Evolutionary conservation across 345 rosid genomes (phyloP), one percentile per base, ranked within the genome.

Genomic region (Gossypium rotundifolium): DNA sequence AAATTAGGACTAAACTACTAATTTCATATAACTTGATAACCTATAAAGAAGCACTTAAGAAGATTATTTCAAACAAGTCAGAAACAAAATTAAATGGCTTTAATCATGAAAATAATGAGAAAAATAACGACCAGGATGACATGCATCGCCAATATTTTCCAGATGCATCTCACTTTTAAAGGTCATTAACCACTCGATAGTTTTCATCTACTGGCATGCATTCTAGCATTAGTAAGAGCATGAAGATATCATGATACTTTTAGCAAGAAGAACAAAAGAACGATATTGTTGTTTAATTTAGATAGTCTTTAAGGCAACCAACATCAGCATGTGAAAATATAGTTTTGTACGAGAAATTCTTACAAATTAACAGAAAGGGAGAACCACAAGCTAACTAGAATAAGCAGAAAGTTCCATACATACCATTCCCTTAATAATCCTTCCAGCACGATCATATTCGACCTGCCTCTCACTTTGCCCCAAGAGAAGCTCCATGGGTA

Each of bases 381-480:
- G 17, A 68, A 68, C 8, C 25, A 51, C 40, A 29, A 52, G 4
- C 14, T 10, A 70, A 70, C 46, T 52, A 52, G 17, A 69, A 29
- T 51, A 70, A 27, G 23, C 8, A 27, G 73, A 70, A 70, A 17
- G 49, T 38, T 38, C 18, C 63, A 33, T 9, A 46, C 62, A 9
- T 81, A 87, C 91, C 91, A 83, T 90, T 57, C 94, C 89, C 79
- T 86, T 90, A 55, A 88, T 84, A 63, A 88, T 67, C 64, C 89
- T 82, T 10, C 90, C 91, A 18, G 91, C 91, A 49, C 85, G 86
- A 67, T 89, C 92, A 76, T 91, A 87, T 77, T 91, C 93, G 38
- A 89, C 91, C 67, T 89, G 90, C 67, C 87, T 82, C 78, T 91
- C 92, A 44, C 88, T 88, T 73, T 89, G 90, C 9, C 93, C 94